These are phyloP conservation scores for Peronospora tabacina DNA, from an alignment of 352 stramenopile genomes.

Conservation along the genomic window DNA sequence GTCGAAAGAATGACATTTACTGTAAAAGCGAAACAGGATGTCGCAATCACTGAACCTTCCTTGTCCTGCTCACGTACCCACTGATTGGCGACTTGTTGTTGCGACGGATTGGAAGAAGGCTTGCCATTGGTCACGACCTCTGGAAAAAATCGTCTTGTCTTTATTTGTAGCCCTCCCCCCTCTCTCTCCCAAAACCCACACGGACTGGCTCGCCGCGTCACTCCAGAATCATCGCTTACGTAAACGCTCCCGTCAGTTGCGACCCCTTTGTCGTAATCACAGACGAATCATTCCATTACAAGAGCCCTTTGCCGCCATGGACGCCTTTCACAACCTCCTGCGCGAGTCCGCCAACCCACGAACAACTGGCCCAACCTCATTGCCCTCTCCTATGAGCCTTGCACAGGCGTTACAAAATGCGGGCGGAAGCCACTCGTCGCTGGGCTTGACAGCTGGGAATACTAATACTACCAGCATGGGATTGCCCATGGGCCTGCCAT, in stretches of 20 bases:
- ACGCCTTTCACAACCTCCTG: conserved; percentile 73
- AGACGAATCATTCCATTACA: no score
- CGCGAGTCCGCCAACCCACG: conserved; percentile 56
- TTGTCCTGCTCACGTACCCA: background rate
- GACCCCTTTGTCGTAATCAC: conserved; percentile 31
- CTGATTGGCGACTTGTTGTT: background rate
- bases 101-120: background rate
- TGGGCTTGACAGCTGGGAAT: conserved; percentile 34
- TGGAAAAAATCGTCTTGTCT: background rate
- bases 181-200: conserved; percentile 14
- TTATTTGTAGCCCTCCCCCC: background rate
- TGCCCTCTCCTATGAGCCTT: conserved; percentile 27
- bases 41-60: background rate
- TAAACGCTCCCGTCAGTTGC: conserved; percentile 24
- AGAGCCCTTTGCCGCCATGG: conserved; percentile 37
- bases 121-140: background rate
- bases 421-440: conserved; percentile 20
- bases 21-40: background rate
- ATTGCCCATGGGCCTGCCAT: conserved; percentile 43
- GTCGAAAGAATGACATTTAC: background rate
- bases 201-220: conserved; percentile 25
- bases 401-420: conserved; percentile 32
- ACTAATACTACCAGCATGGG: conserved; percentile 24
- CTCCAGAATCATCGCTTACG: conserved; percentile 37
- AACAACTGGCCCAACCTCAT: conserved; percentile 19